Percentiles rank a stretch among this genome's conserved stretches.
Evolutionary conservation across 1,139 yeast genomes (phyloP).

Genomic region (Magnusiomyces suaveolens): DNA sequence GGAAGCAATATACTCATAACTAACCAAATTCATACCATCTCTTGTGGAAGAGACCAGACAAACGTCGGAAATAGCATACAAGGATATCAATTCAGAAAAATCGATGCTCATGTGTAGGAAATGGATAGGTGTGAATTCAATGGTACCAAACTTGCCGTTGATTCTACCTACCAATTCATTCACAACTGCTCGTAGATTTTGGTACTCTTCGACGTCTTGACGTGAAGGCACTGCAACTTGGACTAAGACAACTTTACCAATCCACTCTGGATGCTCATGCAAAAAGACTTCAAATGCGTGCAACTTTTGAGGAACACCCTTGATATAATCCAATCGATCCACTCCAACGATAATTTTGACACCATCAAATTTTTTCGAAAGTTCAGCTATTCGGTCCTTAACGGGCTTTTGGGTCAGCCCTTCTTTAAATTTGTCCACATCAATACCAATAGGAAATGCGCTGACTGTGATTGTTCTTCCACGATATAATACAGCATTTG

Average conservation of each 20-base stretch:
- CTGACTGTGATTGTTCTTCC: conserved; percentile 79
- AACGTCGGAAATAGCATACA: conserved; percentile 78
- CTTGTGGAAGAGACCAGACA: conserved; percentile 90
- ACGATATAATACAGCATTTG: conserved; percentile 78
- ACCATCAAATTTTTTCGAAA: conserved; percentile 55
- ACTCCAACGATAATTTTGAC: conserved; percentile 89
- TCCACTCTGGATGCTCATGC: conserved; percentile 94
- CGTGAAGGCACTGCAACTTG: conserved; percentile 98
- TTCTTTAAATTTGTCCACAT: conserved; percentile 78
- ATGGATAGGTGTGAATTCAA: conserved; percentile 95
- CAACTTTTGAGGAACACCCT: conserved; percentile 93
- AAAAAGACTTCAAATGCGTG: conserved; percentile 92
- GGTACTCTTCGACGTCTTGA: conserved; percentile 98
- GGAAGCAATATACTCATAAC: conserved; percentile 94
- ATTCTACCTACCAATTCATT: conserved; percentile 94
- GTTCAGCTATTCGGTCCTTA: conserved; percentile 50
- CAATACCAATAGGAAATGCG: conserved; percentile 97
- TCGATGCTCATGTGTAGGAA: conserved; percentile 88
- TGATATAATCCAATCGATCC: conserved; percentile 88
- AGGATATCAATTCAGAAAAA: conserved; percentile 80
- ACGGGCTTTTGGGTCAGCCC: conserved; percentile 63
- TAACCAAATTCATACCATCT: conserved; percentile 96
- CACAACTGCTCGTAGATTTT: conserved; percentile 82
- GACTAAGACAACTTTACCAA: conserved; percentile 88
- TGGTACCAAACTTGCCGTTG: conserved; percentile 92